phyloP scores from a whole-genome alignment of 1,284 basidiomycete species.

The Lignosus rhinocerotis region DNA sequence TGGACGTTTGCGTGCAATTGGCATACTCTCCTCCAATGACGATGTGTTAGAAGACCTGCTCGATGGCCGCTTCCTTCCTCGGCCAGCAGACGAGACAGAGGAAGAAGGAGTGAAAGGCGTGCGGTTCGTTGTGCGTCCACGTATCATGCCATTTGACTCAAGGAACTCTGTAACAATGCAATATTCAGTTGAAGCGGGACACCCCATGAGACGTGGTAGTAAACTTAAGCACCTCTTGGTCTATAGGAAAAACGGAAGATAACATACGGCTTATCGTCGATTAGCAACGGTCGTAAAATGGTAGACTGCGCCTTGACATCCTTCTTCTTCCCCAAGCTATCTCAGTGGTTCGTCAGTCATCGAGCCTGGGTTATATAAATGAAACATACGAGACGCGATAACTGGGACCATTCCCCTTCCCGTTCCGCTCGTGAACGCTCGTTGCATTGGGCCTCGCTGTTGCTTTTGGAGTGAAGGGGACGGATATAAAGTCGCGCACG shows the following conservation, averaged over 20 bases:
- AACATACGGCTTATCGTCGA: conserved; percentile 20
- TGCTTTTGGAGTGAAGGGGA: not conserved
- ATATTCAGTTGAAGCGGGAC: not conserved
- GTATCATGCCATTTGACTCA: conserved; percentile 14
- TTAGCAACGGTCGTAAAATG: conserved; percentile 11
- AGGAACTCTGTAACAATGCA: conserved; percentile 8
- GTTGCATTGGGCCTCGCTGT: not conserved
- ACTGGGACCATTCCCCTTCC: conserved; percentile 4
- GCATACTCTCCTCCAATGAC: not conserved
- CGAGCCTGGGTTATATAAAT: not conserved
- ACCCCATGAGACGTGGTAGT: not conserved
- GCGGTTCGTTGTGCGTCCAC: not conserved
- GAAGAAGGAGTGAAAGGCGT: not conserved
- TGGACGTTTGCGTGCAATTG: not conserved
- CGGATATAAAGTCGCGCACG: conserved; percentile 7
- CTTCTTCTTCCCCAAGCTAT: conserved; percentile 4
- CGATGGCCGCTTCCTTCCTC: not conserved
- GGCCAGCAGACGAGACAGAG: not conserved
- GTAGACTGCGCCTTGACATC: conserved; percentile 7
- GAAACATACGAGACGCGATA: conserved; percentile 15
- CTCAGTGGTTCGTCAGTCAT: not conserved
- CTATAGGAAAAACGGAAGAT: conserved; percentile 22
- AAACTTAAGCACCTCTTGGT: conserved; percentile 17
- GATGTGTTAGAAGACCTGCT: not conserved
- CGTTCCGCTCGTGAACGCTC: conserved; percentile 4